Conservation (phyloP, 2,329 filamentous ascomycete species). For the Diplocarpon mali region DNA sequence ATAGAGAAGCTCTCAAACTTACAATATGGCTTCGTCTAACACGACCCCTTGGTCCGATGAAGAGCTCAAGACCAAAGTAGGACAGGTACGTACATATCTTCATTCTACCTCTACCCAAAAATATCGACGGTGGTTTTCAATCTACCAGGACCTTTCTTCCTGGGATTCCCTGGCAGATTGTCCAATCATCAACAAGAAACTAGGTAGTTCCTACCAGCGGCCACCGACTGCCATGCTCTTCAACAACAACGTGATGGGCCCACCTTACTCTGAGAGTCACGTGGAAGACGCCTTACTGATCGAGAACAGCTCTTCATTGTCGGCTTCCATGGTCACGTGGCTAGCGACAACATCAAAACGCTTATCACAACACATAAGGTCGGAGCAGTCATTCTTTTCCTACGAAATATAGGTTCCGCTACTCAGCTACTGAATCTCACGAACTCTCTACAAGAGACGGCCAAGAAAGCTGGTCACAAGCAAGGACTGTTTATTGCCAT, state of each 20-base stretch:
- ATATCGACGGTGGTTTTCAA: neutral
- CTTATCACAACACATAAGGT: conserved; percentile 32
- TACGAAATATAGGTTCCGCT: conserved; percentile 31
- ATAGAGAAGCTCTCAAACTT: neutral
- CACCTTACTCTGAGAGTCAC: neutral
- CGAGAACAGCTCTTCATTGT: conserved; percentile 32
- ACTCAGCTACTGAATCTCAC: conserved; percentile 30
- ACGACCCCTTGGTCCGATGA: conserved; percentile 15
- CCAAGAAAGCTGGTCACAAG: conserved; percentile 29
- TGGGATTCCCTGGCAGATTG: neutral
- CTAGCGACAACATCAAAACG: conserved; percentile 32
- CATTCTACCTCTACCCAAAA: neutral
- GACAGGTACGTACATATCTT: conserved; percentile 16
- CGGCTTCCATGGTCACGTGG: conserved; percentile 31
- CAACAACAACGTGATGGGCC: neutral
- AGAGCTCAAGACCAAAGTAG: conserved; percentile 19
- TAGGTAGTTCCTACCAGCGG: no score
- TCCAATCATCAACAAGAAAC: neutral
- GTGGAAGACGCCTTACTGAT: conserved; percentile 2
- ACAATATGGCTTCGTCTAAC: neutral
- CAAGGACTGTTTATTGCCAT: conserved; percentile 34
- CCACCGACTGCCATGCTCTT: neutral
- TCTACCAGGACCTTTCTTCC: neutral
- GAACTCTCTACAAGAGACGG: conserved; percentile 30
- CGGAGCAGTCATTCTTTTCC: conserved; percentile 33